Evolutionary conservation across 495 filamentous ascomycete species (phyloP), one percentile per base, ranked within the genome.

Genomic region (Umbilicaria muhlenbergii): DNA sequence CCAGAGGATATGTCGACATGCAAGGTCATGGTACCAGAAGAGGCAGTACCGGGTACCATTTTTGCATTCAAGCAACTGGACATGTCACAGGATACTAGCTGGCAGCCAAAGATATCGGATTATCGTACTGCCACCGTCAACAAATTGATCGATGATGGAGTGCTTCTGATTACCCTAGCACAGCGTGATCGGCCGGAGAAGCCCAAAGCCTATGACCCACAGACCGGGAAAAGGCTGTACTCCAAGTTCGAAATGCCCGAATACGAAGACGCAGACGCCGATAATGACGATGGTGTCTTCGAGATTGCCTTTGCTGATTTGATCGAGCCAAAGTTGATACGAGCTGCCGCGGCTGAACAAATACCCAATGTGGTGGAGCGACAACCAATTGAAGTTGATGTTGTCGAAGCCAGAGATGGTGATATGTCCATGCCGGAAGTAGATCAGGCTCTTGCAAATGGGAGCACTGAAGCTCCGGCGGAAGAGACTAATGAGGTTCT

Each of bases 51-150:
- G 3, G 83, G 80, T 11, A 76, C 81, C 56, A 66, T 88, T 32
- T 75, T 98, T 47, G 78, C 80, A 2, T 98, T 83, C 72, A 84
- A 81, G 51, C 72, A 84, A 43, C 67, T 84, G 42, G 69, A 77
- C 21, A 71, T 87, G 54, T 86, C 82, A 28, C 77, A 74, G 44
- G 75, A 67, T 11, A 85, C 80, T 8, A 80, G 75, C 19, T 93
- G 85, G 81, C 71, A 83, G 43, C 89, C 89, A 0, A 70, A 68
- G 43, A 64, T 92, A 34, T 76, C 75, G 2, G 70, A 68, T 2
- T 79, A 77, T 51, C 66, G 76, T 12, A 81, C 82, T 0, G 85
- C 81, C 3, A 61, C 77, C 19, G 63, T 93, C 13, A 57, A 71
- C 13, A 73, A 73, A 3, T 62, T 67, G 11, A 47, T 57, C 31